Conservation (phyloP, 1,139 yeast species). For the Geotrichum histeridarum region DNA sequence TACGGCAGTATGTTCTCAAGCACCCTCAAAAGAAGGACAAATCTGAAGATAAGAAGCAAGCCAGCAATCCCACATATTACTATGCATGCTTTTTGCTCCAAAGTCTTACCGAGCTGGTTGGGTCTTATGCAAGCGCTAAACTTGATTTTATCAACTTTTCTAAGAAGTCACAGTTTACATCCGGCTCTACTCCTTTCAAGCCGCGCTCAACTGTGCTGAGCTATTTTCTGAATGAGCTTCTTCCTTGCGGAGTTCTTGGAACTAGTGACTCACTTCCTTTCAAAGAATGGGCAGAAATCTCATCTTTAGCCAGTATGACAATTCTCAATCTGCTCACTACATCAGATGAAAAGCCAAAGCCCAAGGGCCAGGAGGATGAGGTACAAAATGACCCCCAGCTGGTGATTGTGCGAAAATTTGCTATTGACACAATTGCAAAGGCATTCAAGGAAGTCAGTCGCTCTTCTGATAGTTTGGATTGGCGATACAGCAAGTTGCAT, state of each 20-base stretch:
- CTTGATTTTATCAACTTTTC: constrained; percentile 76
- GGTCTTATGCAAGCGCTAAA: constrained; percentile 76
- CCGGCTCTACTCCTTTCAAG: constrained; percentile 35
- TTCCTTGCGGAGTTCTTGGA: constrained; percentile 50
- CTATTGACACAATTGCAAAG: constrained; percentile 65
- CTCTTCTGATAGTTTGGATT: constrained; percentile 36
- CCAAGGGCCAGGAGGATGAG: constrained; percentile 42
- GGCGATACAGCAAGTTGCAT: constrained; percentile 50
- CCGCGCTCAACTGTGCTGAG: constrained; percentile 76
- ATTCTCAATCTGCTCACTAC: constrained; percentile 46
- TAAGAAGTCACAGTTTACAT: constrained; percentile 44
- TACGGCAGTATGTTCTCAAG: constrained; percentile 22
- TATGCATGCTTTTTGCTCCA: constrained; percentile 67
- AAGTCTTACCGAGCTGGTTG: constrained; percentile 62
- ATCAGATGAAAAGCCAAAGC: constrained; percentile 32
- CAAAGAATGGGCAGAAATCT: constrained; percentile 40
- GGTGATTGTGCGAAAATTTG: constrained; percentile 66
- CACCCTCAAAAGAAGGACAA: constrained; percentile 28
- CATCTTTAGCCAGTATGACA: constrained; percentile 47
- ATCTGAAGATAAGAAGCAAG: constrained; percentile 28
- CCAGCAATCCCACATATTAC: constrained; percentile 49
- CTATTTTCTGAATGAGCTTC: constrained; percentile 66
- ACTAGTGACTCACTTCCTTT: constrained; percentile 22
- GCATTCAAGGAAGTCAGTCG: constrained; percentile 48
- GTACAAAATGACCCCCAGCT: constrained; percentile 58